Evolutionary conservation across 306 rosid species (phyloP).

Genomic region (Cicer cuneatum): DNA sequence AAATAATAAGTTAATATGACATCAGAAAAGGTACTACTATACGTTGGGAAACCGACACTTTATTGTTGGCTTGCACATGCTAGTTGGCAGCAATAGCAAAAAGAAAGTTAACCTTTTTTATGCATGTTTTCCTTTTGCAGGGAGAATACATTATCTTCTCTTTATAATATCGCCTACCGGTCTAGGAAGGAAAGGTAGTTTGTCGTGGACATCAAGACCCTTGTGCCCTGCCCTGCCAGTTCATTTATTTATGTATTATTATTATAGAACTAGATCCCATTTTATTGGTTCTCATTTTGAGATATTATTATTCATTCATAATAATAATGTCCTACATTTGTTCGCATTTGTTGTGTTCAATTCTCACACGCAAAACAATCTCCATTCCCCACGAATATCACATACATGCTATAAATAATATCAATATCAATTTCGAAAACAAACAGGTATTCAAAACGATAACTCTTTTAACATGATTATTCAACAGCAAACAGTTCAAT

Average conservation of each 20-base stretch:
- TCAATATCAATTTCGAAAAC: background rate
- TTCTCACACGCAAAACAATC: constrained; percentile 6
- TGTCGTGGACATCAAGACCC: constrained; percentile 24
- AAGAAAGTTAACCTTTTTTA: constrained; percentile 42
- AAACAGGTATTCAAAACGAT: background rate
- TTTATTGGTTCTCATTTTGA: constrained; percentile 39
- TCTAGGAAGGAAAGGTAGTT: constrained; percentile 39
- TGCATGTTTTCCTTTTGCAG: constrained; percentile 39
- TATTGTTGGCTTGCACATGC: constrained; percentile 42
- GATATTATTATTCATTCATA: constrained; percentile 35
- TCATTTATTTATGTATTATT: constrained; percentile 27
- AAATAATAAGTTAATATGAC: background rate
- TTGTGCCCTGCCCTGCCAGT: constrained; percentile 13
- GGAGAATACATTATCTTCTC: constrained; percentile 5
- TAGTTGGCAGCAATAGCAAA: constrained; percentile 43
- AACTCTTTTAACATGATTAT: background rate
- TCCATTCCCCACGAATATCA: background rate
- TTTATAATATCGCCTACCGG: constrained; percentile 13
- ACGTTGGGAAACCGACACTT: constrained; percentile 44
- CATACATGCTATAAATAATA: background rate
- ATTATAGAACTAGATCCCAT: constrained; percentile 15
- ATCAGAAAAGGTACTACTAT: background rate
- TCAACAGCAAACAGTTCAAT: background rate
- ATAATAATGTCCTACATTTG: background rate
- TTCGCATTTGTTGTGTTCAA: constrained; percentile 25